phyloP scores from a whole-genome alignment of 306 rosid genomes.

The Pachyrhizus erosus region DNA sequence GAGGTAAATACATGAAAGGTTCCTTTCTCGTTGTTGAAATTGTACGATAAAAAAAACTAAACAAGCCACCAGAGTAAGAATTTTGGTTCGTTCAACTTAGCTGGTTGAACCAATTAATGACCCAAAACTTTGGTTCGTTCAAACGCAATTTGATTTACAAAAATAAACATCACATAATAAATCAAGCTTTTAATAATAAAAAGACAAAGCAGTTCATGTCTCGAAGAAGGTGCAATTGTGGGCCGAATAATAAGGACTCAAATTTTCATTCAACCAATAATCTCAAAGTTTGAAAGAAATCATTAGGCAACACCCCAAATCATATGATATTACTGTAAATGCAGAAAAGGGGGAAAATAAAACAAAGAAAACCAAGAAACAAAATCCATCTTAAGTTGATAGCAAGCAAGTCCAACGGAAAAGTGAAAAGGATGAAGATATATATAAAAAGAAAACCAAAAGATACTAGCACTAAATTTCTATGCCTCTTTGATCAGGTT shows the following conservation, averaged over 20 bases:
- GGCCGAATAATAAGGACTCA: background rate
- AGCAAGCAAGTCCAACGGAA: conserved; percentile 36
- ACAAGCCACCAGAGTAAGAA: no score
- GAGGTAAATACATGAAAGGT: no score
- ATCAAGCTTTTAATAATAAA: background rate
- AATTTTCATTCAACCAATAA: background rate
- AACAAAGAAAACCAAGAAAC: conserved; percentile 15
- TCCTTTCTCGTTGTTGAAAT: no score
- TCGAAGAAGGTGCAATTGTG: background rate
- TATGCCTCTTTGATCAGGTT: conserved; percentile 55
- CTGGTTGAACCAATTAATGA: background rate
- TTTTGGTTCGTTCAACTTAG: no score
- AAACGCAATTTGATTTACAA: background rate
- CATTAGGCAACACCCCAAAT: conserved; percentile 15
- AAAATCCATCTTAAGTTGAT: conserved; percentile 44
- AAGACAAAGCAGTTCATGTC: background rate
- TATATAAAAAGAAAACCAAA: conserved; percentile 28
- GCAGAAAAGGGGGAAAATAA: background rate
- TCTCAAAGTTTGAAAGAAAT: conserved; percentile 16
- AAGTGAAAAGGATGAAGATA: background rate
- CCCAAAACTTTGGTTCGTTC: background rate
- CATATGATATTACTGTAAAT: conserved; percentile 6
- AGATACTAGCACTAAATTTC: conserved; percentile 22
- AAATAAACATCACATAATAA: background rate
- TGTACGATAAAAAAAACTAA: no score